Base-by-base conservation (phyloP, 2,329 filamentous ascomycete genomes). In the Colletotrichum navitas region DNA sequence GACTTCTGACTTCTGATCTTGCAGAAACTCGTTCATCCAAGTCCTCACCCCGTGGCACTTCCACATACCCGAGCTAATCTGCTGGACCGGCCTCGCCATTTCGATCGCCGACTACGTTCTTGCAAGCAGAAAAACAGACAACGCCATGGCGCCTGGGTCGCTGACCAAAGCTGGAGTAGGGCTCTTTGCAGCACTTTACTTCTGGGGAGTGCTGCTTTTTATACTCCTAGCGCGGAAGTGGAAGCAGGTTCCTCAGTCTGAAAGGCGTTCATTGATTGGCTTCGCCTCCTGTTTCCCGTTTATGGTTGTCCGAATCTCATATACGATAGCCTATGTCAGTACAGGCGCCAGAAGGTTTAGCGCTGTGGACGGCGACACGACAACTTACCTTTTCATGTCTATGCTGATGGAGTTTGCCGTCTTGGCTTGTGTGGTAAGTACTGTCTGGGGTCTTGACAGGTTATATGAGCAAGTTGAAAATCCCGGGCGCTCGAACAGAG, bases 41-140 rank as follows among this genome's bases (percentile, higher is more conserved):
- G 61, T 72, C 14, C 55, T 74, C 5, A 72, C 72, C 5, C 32
- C 41, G 2, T 71, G 74, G 59, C 66, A 70, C 52, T 76, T 75
- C 5, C 70, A 55, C 21, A 56, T 74, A 5, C 74, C 74, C 0
- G 73, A 75, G 49, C 58, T 76, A 60, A 71, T 76, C n/a, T 76
- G 74, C 58, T 74, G 70, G 70, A 69, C 72, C 2, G 74, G 75
- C 34, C 74, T 76, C 26, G 74, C 58, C 5, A 71, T 76, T 14
- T 73, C 73, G 18, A 66, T 76, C 32, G 74, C 70, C 29, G 74
- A 75, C 52, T 76, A 75, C 63, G 55, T 63, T 2, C 26, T 72
- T 21, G 71, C 68, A 14, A 68, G 70, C 36, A 59, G 64, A 18
- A 69, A 66, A n/a, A 63, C 36, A 4, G 65, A 74, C 6, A 55